Conservation (phyloP, 2,329 filamentous ascomycete species). For the Graphium sp. region DNA sequence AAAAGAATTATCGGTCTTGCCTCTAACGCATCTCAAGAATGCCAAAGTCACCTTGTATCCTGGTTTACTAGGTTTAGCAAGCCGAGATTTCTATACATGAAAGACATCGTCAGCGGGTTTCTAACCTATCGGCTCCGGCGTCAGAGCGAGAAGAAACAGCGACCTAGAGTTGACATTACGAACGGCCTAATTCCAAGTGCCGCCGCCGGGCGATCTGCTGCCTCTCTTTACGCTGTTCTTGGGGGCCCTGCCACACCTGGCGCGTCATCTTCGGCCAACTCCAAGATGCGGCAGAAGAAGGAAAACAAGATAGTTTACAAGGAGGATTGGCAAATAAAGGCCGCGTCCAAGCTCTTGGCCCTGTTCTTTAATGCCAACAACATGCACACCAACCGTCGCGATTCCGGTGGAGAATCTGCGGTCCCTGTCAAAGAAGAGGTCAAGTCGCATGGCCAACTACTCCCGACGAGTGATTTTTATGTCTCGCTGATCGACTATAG, state of each 20-base stretch:
- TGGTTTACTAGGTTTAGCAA: constrained; percentile 64
- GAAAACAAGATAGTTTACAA: constrained; percentile 46
- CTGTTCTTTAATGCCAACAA: constrained; percentile 74
- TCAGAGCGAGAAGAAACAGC: constrained; percentile 50
- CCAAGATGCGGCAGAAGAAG: constrained; percentile 19
- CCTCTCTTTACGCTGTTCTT: constrained; percentile 64
- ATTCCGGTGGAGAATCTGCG: neutral
- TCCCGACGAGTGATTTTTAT: constrained; percentile 77
- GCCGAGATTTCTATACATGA: constrained; percentile 50
- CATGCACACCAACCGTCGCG: constrained; percentile 18
- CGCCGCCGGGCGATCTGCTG: constrained; percentile 45
- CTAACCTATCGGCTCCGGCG: constrained; percentile 65
- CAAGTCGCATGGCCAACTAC: constrained; percentile 40
- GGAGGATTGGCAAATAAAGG: constrained; percentile 82
- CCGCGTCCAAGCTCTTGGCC: constrained; percentile 63
- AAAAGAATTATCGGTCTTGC: constrained; percentile 72
- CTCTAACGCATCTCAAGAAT: constrained; percentile 57
- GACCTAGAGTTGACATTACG: constrained; percentile 40
- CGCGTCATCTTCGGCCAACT: constrained; percentile 22
- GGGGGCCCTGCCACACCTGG: constrained; percentile 18
- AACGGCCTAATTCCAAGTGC: constrained; percentile 59
- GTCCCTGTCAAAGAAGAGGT: neutral
- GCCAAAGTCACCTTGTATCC: constrained; percentile 58
- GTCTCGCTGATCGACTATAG: constrained; percentile 72
- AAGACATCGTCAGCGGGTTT: constrained; percentile 64